Percentiles rank a stretch among this genome's conserved stretches.
Evolutionary conservation across 495 filamentous ascomycete genomes (phyloP).

Genomic region (Emericellopsis terricola): DNA sequence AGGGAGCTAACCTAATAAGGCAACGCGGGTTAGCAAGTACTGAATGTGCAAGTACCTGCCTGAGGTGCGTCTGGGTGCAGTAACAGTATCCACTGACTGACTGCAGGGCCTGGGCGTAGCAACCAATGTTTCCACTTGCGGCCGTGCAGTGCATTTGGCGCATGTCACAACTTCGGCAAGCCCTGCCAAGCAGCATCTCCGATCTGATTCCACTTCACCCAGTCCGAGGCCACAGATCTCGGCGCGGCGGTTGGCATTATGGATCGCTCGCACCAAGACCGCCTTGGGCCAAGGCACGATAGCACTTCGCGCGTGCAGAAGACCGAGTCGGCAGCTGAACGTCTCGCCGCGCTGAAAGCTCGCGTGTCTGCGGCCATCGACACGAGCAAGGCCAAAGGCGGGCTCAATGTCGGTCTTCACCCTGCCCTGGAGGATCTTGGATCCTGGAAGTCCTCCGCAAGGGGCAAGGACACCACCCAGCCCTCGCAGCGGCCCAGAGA

Average conservation of each 20-base stretch:
- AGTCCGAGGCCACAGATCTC: too few relatives aligned
- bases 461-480: slow-evolving; percentile 9
- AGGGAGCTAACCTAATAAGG: not conserved
- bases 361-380: slow-evolving; percentile 61
- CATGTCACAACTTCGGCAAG: too few relatives aligned
- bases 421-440: slow-evolving; percentile 66
- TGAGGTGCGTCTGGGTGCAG: too few relatives aligned
- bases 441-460: slow-evolving; percentile 29
- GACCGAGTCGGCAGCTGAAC: slow-evolving; percentile 31
- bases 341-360: slow-evolving; percentile 58
- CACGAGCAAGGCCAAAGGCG: slow-evolving; percentile 43
- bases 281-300: slow-evolving; percentile 35
- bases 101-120: too few relatives aligned
- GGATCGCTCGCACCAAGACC: slow-evolving; percentile 19
- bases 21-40: too few relatives aligned
- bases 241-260: too few relatives aligned
- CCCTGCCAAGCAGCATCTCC: too few relatives aligned
- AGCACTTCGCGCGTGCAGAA: slow-evolving; percentile 29
- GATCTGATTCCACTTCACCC: too few relatives aligned
- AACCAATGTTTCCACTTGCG: too few relatives aligned
- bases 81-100: too few relatives aligned
- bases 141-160: too few relatives aligned
- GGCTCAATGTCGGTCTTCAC: slow-evolving; percentile 78
- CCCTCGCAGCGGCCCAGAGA: slow-evolving; percentile 3
- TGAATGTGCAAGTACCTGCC: too few relatives aligned